Conservation (phyloP, 2,329 filamentous ascomycete genomes). For the Pseudocercospora cruenta region DNA sequence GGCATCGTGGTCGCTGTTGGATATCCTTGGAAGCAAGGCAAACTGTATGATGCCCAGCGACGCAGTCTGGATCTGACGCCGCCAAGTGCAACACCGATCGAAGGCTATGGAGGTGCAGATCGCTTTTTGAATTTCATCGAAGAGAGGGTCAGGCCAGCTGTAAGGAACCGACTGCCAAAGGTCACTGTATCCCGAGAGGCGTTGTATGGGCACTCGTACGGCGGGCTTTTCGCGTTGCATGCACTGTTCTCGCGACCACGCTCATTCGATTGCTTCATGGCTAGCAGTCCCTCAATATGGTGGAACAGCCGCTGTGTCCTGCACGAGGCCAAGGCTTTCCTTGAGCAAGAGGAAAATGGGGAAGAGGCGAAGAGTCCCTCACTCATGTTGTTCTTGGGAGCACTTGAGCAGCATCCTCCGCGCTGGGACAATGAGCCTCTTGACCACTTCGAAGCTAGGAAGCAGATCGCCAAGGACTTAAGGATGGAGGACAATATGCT, state of each 20-base stretch:
- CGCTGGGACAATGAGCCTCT: not conserved
- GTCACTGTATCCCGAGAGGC: not conserved
- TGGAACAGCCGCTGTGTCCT: not conserved
- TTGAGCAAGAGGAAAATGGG: not conserved
- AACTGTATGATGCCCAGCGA: not conserved
- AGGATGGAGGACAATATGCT: not conserved
- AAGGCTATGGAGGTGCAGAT: slow-evolving; percentile 1
- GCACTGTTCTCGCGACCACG: not conserved
- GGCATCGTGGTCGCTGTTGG: not conserved
- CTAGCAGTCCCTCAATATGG: not conserved
- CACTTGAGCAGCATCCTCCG: not conserved
- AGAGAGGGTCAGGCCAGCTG: not conserved
- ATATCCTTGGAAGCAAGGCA: not conserved
- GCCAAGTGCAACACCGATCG: not conserved
- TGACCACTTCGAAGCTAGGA: not conserved
- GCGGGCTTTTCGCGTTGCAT: not conserved
- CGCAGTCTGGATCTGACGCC: not conserved
- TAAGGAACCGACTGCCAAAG: not conserved
- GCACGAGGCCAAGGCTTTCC: not conserved
- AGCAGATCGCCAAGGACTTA: not conserved
- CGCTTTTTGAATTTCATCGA: not conserved
- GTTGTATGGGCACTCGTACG: not conserved
- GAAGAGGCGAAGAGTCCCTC: not conserved
- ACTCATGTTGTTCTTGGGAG: not conserved
- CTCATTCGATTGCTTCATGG: not conserved